phyloP scores from a whole-genome alignment of 169 alveolate genomes.

The Plasmodium knowlesi region DNA sequence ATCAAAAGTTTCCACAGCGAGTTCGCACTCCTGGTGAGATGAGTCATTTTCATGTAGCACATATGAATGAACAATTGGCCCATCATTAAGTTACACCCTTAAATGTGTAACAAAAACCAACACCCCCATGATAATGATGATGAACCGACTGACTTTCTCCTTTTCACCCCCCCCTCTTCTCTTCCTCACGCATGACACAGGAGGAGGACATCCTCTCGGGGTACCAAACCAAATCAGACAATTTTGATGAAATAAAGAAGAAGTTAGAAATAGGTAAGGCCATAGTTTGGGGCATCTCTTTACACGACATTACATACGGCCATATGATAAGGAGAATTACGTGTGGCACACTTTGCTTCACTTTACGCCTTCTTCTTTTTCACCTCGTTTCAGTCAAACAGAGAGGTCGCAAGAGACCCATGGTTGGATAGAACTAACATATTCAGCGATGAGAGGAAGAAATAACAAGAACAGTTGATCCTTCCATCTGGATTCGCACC shows the following conservation, averaged over 20 bases:
- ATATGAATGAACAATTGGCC: neutral
- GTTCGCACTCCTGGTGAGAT: constrained; percentile 28
- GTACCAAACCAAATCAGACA: constrained; percentile 25
- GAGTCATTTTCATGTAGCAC: neutral
- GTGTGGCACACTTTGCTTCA: neutral
- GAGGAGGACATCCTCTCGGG: constrained; percentile 49
- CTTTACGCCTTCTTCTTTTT: neutral
- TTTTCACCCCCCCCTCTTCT: neutral
- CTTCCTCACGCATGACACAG: neutral
- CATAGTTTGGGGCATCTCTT: neutral
- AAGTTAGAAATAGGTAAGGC: constrained; percentile 52
- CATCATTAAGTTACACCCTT: neutral
- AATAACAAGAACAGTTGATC: neutral
- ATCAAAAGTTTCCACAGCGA: constrained; percentile 72
- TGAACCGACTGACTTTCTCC: neutral
- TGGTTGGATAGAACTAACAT: constrained; percentile 73
- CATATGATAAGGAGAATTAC: neutral
- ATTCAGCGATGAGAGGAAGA: neutral
- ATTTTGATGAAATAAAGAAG: constrained; percentile 10
- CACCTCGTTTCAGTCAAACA: constrained; percentile 76
- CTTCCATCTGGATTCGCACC: neutral
- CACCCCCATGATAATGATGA: neutral
- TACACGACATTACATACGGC: neutral
- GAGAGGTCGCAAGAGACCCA: constrained; percentile 83
- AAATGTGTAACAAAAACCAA: neutral